phyloP scores from a whole-genome alignment of 176 grass and related monocot species.

The Triticum dicoccoides region DNA sequence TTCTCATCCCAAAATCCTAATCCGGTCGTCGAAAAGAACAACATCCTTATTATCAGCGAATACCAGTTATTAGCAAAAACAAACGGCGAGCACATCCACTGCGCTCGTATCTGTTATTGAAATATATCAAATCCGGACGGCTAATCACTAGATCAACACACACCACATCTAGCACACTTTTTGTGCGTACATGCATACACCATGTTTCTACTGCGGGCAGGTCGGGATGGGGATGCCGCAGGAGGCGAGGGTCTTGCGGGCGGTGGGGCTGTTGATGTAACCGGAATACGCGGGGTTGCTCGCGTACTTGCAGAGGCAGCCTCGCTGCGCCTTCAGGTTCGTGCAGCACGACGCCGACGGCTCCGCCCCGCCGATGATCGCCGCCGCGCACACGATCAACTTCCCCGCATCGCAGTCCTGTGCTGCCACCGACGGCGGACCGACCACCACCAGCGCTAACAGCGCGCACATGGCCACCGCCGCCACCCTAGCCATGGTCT shows the following conservation, averaged over 20 bases:
- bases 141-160: not conserved
- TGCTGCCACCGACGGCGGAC: not conserved
- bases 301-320: conserved; percentile 47
- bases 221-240: conserved; percentile 42
- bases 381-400: conserved; percentile 27
- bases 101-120: not conserved
- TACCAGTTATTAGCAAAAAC: not conserved
- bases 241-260: not conserved
- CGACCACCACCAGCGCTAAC: not conserved
- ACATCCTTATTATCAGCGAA: not conserved
- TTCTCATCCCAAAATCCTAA: too few relatives aligned
- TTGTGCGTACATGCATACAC: not conserved
- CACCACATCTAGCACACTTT: not conserved
- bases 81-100: not conserved
- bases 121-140: not conserved
- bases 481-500: conserved; percentile 7
- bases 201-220: not conserved
- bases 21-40: too few relatives aligned
- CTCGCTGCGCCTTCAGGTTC: conserved; percentile 32
- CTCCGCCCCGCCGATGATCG: conserved; percentile 16
- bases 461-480: not conserved
- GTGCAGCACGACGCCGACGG: conserved; percentile 34
- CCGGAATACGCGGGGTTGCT: conserved; percentile 14
- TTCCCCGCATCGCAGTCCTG: conserved; percentile 8
- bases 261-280: conserved; percentile 39